Conservation (phyloP, 257 asterid genomes). For the Craterostigma plantagineum region DNA sequence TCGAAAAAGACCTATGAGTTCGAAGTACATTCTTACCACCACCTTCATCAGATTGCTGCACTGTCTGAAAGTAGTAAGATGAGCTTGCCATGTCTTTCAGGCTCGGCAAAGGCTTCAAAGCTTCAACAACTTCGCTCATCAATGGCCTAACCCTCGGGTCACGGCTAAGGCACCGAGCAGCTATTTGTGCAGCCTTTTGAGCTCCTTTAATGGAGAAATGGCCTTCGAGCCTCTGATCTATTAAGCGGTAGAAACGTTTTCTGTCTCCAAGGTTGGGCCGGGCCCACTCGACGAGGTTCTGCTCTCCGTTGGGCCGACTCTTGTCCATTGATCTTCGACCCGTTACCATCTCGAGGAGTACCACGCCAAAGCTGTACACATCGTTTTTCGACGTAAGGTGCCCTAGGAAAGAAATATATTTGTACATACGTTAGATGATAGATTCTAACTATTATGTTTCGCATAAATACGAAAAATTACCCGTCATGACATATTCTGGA, state of each 20-base stretch:
- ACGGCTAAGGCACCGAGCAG: background rate
- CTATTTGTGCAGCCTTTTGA: background rate
- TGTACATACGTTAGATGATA: background rate
- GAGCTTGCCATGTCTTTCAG: background rate
- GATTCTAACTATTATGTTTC: background rate
- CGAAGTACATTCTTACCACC: background rate
- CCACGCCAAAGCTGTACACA: background rate
- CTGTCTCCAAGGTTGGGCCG: background rate
- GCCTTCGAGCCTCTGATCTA: background rate
- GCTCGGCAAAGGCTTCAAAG: constrained; percentile 1
- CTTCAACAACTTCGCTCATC: background rate
- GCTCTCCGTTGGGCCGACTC: background rate
- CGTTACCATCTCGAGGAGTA: background rate
- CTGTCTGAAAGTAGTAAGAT: background rate
- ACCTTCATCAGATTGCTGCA: background rate
- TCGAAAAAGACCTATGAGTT: background rate
- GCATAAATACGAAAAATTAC: background rate
- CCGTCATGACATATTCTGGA: background rate
- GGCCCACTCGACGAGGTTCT: background rate
- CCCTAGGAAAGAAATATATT: background rate
- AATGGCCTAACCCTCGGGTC: background rate
- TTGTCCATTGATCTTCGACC: constrained; percentile 1
- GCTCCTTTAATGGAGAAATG: background rate
- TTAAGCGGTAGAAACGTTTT: background rate
- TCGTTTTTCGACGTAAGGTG: background rate